phyloP scores from a whole-genome alignment of 2,329 filamentous ascomycete genomes.

The Colletotrichum sp. region DNA sequence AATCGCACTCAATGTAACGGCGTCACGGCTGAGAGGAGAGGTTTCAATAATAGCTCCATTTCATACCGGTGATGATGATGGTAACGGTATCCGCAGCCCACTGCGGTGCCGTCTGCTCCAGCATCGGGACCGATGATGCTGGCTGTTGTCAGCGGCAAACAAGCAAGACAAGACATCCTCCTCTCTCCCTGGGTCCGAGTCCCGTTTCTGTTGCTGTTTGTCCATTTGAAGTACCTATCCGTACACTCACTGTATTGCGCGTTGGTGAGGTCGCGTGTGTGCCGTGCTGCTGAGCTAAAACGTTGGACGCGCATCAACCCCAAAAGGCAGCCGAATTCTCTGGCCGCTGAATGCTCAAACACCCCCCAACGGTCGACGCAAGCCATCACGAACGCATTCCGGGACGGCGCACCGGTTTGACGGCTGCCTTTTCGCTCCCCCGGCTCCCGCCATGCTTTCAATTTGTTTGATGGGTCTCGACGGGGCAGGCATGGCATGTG shows the following conservation, averaged over 20 bases:
- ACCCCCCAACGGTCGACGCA: background rate
- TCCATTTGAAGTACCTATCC: background rate
- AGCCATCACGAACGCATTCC: background rate
- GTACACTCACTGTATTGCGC: background rate
- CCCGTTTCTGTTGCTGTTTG: background rate
- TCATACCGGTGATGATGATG: background rate
- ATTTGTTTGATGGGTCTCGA: background rate
- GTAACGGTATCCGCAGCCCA: background rate
- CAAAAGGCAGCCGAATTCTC: slow-evolving; percentile 17
- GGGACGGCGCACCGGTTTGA: slow-evolving; percentile 6
- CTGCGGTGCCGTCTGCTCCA: background rate
- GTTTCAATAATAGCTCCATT: background rate
- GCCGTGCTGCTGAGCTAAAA: background rate
- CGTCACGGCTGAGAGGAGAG: background rate
- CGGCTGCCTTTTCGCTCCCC: slow-evolving; percentile 1
- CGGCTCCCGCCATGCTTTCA: background rate
- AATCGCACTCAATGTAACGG: background rate
- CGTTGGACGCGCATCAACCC: background rate
- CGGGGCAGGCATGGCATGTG: background rate
- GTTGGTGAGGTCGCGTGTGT: background rate
- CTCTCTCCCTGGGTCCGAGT: background rate
- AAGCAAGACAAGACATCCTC: background rate
- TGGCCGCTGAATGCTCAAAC: background rate
- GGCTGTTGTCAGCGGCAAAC: background rate
- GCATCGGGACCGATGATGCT: background rate